Evolutionary conservation across 208 protist species (phyloP), one percentile per base, ranked within the genome.

Genomic region (Leishmania guyanensis): DNA sequence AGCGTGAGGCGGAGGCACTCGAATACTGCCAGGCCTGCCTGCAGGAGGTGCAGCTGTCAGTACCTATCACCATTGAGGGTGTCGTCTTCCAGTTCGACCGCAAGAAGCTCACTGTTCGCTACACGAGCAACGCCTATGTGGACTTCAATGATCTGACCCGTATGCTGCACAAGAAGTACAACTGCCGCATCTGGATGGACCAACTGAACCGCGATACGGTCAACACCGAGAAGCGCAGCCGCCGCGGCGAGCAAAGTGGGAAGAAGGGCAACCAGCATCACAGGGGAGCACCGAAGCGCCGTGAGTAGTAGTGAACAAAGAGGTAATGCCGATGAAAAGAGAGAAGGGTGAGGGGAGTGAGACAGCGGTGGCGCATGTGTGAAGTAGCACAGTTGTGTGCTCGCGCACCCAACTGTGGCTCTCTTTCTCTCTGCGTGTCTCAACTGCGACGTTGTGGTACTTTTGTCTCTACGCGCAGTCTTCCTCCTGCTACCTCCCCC

Each of bases 101-200:
- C 66, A 94, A 98, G 82, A 98, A 98, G 85, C 88, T 98, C 46
- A 97, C 90, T 53, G 87, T 98, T 62, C 89, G 91, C 80, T 98
- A 97, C 88, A 92, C 83, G 46, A 94, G 91, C 77, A 84, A 91
- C 46, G 54, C 70, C 29, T 95, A 94, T 81, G 90, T 96, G 8
- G 92, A 97, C 86, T 97, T 97, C 86, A 92, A 92, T 54, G 50
- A 84, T 65, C 86, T 97, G 53, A 93, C 93, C 16, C 91, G 92
- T 46, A 81, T 87, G 71, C 81, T 95, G 8, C 92, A 96, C 84
- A 91, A 88, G 48, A 87, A 88, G 74, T 96, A 94, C 80, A 91
- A 92, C 79, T 97, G 94, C 86, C 91, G 94, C 62, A 97, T 97
- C 70, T 97, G 94, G 93, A 96, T 97, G 92, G 83, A 97, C 81